Conservation (phyloP, 495 filamentous ascomycete genomes). For the Penicillium goetzii region DNA sequence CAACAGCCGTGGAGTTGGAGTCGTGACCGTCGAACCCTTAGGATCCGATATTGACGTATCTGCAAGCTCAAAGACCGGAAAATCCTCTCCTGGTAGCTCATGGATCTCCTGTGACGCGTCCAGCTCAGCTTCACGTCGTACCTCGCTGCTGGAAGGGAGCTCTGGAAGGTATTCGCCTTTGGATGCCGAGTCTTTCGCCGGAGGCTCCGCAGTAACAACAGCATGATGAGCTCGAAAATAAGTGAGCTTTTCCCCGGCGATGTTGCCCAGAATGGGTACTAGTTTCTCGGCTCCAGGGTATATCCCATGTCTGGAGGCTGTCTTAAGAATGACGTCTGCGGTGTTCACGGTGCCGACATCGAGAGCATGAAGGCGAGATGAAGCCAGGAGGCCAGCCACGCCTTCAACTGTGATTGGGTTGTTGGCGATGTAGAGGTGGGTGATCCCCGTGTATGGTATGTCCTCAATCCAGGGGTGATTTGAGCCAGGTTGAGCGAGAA, state of each 20-base stretch:
- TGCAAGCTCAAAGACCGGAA: slow-evolving; percentile 46
- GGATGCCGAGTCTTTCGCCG: slow-evolving; percentile 34
- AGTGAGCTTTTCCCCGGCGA: slow-evolving; percentile 51
- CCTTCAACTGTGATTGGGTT: slow-evolving; percentile 64
- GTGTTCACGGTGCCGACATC: slow-evolving; percentile 55
- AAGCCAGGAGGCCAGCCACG: slow-evolving; percentile 55
- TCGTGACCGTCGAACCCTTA: slow-evolving; percentile 9
- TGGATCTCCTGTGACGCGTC: slow-evolving; percentile 45
- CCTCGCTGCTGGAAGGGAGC: slow-evolving; percentile 35
- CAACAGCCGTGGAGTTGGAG: slow-evolving; percentile 9
- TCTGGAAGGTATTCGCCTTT: slow-evolving; percentile 39
- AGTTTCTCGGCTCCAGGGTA: slow-evolving; percentile 58
- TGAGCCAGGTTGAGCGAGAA: slow-evolving; percentile 53
- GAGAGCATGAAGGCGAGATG: slow-evolving; percentile 54
- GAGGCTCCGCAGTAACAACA: slow-evolving; percentile 55
- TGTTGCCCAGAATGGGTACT: slow-evolving; percentile 51
- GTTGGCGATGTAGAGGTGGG: slow-evolving; percentile 61
- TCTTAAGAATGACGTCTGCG: slow-evolving; percentile 33
- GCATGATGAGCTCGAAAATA: slow-evolving; percentile 62
- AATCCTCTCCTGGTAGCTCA: slow-evolving; percentile 48
- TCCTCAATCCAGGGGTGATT: slow-evolving; percentile 58
- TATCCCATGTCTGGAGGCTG: slow-evolving; percentile 22
- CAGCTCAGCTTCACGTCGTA: slow-evolving; percentile 43
- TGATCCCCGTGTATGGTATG: slow-evolving; percentile 56
- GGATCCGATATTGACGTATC: slow-evolving; percentile 39